These are phyloP conservation scores for Microbotryum violaceum DNA, from an alignment of 1,284 basidiomycete genomes.

Conservation along the genomic window DNA sequence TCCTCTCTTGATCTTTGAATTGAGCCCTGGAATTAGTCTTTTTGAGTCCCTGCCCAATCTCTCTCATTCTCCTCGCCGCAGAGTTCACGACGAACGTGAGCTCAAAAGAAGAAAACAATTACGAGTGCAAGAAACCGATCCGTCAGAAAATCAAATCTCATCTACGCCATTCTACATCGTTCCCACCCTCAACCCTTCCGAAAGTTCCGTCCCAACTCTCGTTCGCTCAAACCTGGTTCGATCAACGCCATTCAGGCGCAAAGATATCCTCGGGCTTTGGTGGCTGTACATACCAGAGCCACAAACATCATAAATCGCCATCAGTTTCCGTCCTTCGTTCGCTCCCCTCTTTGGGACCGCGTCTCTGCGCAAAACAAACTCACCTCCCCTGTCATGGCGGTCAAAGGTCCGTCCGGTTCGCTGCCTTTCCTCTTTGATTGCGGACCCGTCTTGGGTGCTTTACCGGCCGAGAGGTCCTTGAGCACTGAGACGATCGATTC, in stretches of 20 bases:
- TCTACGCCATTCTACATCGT: no score
- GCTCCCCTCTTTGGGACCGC: neutral
- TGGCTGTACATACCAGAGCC: neutral
- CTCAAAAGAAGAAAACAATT: no score
- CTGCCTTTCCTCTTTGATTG: slow-evolving; percentile 85
- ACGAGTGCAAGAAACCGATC: no score
- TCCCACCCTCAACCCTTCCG: no score
- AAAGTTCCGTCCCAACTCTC: no score
- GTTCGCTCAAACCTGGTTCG: no score
- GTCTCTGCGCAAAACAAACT: slow-evolving; percentile 30
- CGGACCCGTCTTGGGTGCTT: slow-evolving; percentile 84
- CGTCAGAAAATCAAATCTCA: no score
- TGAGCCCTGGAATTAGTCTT: no score
- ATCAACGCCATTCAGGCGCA: slow-evolving; percentile 1
- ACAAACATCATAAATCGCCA: neutral
- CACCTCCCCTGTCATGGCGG: slow-evolving; percentile 73
- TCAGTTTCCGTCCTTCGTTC: neutral
- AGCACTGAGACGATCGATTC: slow-evolving; percentile 81
- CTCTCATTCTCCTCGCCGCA: no score
- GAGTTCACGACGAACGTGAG: no score
- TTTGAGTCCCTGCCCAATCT: no score
- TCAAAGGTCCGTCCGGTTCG: slow-evolving; percentile 62
- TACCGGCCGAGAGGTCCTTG: slow-evolving; percentile 73
- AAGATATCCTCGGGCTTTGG: slow-evolving; percentile 2
- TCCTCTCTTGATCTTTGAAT: no score